Evolutionary conservation across 192 early-diverging fungal genomes (phyloP), one percentile per base, ranked within the genome.

Genomic region (Paraglomus occultum): DNA sequence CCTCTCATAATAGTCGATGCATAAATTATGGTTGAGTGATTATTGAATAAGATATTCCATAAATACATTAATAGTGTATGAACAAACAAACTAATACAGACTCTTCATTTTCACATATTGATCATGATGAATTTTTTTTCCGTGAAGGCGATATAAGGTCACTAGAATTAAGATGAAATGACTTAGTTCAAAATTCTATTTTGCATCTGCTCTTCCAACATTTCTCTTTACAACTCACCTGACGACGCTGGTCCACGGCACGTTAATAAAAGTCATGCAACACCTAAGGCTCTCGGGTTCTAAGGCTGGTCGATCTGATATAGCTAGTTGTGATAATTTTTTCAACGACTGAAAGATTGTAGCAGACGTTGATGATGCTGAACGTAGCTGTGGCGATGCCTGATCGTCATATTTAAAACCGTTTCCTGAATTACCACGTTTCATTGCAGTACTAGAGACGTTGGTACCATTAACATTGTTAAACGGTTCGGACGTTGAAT

Each of bases 211-310:
- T n/a, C 54, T 5, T 6, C 20, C 38, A n/a, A 51, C 14, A 51
- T 51, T 51, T 51, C 50, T n/a, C 2, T n/a, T n/a, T 2, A 51
- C 12, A 51, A 71, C 44, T 51, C 77, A 81, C 78, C 73, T 78
- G 60, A 89, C 90, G 62, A 95, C 91, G 58, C 87, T 86, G 73
- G 88, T 89, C 93, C 93, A 95, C 17, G 92, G 93, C n/a, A 95
- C 89, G 78, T 91, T 95, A 40, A 95, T 90, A 86, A 91, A 93
- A 47, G 93, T 95, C 92, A 95, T 92, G 70, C 89, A 91, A 73
- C 92, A 92, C 59, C 82, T 81, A 64, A 95, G 75, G 39, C 84
- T 85, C 76, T 90, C 88, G 51, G 90, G 89, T 18, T 71, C 47
- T 43, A 75, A 71, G 70, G 75, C 65, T 14, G 79, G 78, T 71